phyloP scores from a whole-genome alignment of 768 basidiomycete species.

The Lactifluus echinatus region DNA sequence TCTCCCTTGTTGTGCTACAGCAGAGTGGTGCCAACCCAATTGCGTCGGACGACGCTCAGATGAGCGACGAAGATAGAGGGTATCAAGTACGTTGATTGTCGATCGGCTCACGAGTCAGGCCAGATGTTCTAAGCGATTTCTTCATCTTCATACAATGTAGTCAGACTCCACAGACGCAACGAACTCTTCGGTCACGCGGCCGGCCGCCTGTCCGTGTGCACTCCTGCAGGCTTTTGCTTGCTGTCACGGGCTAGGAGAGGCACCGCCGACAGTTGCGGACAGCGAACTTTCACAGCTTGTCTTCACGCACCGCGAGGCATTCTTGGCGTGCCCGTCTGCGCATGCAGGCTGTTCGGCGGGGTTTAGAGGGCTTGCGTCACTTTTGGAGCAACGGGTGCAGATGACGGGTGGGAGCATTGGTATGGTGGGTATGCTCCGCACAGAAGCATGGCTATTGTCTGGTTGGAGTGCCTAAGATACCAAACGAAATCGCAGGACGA shows the following conservation, averaged over 20 bases:
- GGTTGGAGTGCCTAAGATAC: neutral
- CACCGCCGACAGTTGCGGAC: neutral
- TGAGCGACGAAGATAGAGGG: constrained; percentile 8
- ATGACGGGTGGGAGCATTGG: neutral
- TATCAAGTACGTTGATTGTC: constrained; percentile 4
- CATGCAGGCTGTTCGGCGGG: constrained; percentile 11
- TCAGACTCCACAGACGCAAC: constrained; percentile 8
- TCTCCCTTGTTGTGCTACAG: neutral
- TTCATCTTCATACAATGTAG: neutral
- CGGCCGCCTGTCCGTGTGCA: neutral
- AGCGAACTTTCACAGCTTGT: constrained; percentile 12
- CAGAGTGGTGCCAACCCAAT: neutral
- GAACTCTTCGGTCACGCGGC: neutral
- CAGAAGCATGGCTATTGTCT: constrained; percentile 13
- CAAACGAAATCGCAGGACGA: neutral
- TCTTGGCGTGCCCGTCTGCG: constrained; percentile 8
- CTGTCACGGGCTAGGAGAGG: neutral
- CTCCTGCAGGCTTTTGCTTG: constrained; percentile 12
- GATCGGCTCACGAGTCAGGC: neutral
- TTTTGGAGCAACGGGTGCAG: constrained; percentile 1
- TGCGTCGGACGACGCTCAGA: neutral
- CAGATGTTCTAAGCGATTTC: neutral
- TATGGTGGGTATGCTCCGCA: constrained; percentile 13
- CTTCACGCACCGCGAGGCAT: constrained; percentile 13
- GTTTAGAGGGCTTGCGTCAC: constrained; percentile 4